Base-by-base conservation (phyloP, 2,329 filamentous ascomycete species). In the Pseudocercospora fuligena region DNA sequence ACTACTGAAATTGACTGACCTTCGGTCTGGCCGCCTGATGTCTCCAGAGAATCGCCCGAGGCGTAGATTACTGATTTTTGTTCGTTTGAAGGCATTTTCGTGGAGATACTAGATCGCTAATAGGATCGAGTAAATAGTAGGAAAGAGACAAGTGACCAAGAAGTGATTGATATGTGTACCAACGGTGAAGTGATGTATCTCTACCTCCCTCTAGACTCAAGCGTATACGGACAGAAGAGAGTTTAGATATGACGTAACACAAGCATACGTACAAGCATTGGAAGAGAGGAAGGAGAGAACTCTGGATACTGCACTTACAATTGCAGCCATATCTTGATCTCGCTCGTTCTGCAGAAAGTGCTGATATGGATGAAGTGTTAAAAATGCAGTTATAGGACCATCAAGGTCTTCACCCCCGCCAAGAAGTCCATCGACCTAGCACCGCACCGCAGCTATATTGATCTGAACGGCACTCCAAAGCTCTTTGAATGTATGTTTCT, bases 51-150 rank as follows among this genome's bases (percentile, higher is more conserved):
- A 53, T 77, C 73, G 40, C 82, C 80, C 68, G 81, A 83, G 33
- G 85, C 85, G 64, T 90, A 80, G 61, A 87, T 82, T n/a, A 90
- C 85, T 33, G 74, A 72, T 4, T 73, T 72, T 59, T 74, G 73
- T 54, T 61, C 31, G 49, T 53, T 9, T 54, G 47, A 49, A 43
- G 69, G 65, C 69, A 71, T 71, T n/a, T 4, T 65, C 7, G 40
- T 51, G 40, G n/a, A n/a, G n/a, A n/a, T n/a, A n/a, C n/a, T n/a
- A n/a, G n/a, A n/a, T n/a, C n/a, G n/a, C n/a, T n/a, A n/a, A n/a
- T n/a, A n/a, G n/a, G n/a, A n/a, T n/a, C n/a, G n/a, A n/a, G n/a
- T n/a, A n/a, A n/a, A n/a, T n/a, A n/a, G n/a, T n/a, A n/a, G n/a
- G n/a, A n/a, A 27, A 27, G 27, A 27, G 27, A 27, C 27, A 3